phyloP scores from a whole-genome alignment of 1,284 basidiomycete genomes.

The Ceratobasidium sp. region DNA sequence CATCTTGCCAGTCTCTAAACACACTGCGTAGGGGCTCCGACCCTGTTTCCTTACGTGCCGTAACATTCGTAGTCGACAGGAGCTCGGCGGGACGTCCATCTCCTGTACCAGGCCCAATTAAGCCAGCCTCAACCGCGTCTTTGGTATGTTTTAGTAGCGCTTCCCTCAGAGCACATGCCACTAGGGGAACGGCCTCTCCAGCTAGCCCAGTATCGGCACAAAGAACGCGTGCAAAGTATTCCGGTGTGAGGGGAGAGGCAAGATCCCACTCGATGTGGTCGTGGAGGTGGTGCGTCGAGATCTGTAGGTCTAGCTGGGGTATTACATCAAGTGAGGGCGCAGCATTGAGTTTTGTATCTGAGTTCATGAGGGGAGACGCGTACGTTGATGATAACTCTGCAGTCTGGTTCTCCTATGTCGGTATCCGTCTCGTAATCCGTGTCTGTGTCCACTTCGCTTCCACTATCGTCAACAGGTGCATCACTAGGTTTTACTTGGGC shows the following conservation, averaged over 20 bases:
- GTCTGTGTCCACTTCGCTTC: conserved; percentile 49
- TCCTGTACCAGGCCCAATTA: conserved; percentile 64
- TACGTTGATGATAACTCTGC: conserved; percentile 89
- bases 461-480: conserved; percentile 48
- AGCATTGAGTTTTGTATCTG: background rate
- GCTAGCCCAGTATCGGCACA: conserved; percentile 88
- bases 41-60: conserved; percentile 22
- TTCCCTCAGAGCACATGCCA: conserved; percentile 93
- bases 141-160: conserved; percentile 95
- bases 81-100: conserved; percentile 11
- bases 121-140: conserved; percentile 92
- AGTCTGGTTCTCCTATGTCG: conserved; percentile 78
- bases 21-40: conserved; percentile 60
- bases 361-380: conserved; percentile 54
- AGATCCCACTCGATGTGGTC: conserved; percentile 99
- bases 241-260: conserved; percentile 89
- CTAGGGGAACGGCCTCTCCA: conserved; percentile 87
- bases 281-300: conserved; percentile 87
- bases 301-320: conserved; percentile 95
- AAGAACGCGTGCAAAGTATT: conserved; percentile 83
- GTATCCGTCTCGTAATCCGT: conserved; percentile 53
- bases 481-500: conserved; percentile 25
- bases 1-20: conserved; percentile 95
- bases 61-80: background rate
- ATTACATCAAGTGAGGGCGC: background rate